Percentiles rank a stretch among this genome's conserved stretches.
These are phyloP conservation scores for Calocybe cyanea DNA, from an alignment of 768 basidiomycete genomes.

Conservation along the genomic window DNA sequence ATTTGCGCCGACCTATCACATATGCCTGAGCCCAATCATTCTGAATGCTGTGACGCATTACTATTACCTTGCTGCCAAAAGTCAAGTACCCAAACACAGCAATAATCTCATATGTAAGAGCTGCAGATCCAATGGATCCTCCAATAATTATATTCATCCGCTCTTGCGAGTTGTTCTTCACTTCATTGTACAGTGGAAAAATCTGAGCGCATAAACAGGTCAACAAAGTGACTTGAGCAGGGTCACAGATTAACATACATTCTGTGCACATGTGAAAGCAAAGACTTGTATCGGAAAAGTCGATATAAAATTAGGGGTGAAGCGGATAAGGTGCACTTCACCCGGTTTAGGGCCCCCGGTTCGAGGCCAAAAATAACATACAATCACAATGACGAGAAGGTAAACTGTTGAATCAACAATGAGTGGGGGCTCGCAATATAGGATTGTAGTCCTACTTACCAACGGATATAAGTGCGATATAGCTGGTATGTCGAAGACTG, in stretches of 20 bases:
- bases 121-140: conserved; percentile 81
- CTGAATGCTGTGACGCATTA: neutral
- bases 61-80: conserved; percentile 76
- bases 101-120: conserved; percentile 84
- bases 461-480: conserved; percentile 86
- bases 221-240: conserved; percentile 1
- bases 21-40: conserved; percentile 1
- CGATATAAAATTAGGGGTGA: conserved; percentile 74
- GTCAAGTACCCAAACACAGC: conserved; percentile 89
- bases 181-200: conserved; percentile 93
- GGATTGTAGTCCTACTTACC: conserved; percentile 43
- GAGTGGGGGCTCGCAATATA: neutral
- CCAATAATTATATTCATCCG: conserved; percentile 89
- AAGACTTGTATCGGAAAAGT: conserved; percentile 94
- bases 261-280: conserved; percentile 90
- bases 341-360: conserved; percentile 60
- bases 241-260: conserved; percentile 46
- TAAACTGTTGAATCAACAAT: conserved; percentile 48
- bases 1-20: conserved; percentile 74
- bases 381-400: conserved; percentile 73
- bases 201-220: conserved; percentile 42
- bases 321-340: conserved; percentile 66
- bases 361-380: conserved; percentile 74
- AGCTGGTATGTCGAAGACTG: conserved; percentile 86
- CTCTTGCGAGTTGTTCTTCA: conserved; percentile 72